These are phyloP conservation scores for Geosmithia morbida DNA, from an alignment of 2,329 filamentous ascomycete species.

Conservation along the genomic window DNA sequence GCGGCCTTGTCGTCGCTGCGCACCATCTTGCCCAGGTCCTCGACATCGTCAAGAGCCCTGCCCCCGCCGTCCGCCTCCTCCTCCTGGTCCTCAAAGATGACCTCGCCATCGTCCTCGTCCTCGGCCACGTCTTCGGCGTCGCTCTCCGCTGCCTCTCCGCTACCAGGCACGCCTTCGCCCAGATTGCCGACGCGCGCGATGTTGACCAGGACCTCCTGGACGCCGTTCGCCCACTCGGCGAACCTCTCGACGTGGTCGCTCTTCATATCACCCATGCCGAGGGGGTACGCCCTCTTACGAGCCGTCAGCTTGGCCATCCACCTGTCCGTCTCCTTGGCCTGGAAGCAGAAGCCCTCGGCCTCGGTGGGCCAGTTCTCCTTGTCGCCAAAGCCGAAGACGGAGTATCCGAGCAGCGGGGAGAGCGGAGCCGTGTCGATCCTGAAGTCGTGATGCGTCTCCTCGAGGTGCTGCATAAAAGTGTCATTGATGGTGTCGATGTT, in stretches of 20 bases:
- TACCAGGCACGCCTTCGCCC: conserved; percentile 57
- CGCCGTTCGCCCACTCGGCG: conserved; percentile 63
- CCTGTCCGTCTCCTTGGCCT: conserved; percentile 78
- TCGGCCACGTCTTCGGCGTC: conserved; percentile 58
- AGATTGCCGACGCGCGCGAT: conserved; percentile 44
- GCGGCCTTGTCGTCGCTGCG: conserved; percentile 25
- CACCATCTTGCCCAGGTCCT: conserved; percentile 63
- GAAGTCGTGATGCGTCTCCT: conserved; percentile 94
- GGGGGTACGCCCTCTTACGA: conserved; percentile 72
- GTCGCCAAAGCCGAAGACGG: conserved; percentile 89
- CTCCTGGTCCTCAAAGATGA: conserved; percentile 26
- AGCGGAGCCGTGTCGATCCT: conserved; percentile 83
- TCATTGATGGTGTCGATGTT: conserved; percentile 90
- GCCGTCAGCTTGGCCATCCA: conserved; percentile 96
- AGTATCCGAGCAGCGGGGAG: conserved; percentile 65
- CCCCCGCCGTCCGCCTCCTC: conserved; percentile 22
- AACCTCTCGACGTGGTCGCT: conserved; percentile 53
- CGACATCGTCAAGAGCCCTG: conserved; percentile 56
- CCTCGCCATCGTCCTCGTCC: conserved; percentile 40
- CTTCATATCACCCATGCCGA: conserved; percentile 80
- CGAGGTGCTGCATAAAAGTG: conserved; percentile 72
- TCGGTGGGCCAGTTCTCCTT: conserved; percentile 85
- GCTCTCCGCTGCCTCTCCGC: conserved; percentile 73
- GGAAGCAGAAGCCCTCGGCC: conserved; percentile 81
- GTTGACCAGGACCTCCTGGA: conserved; percentile 54